A percentile compares a stretch with the other conserved stretches of the same genome.
These are phyloP conservation scores for Thraustotheca clavata DNA, from an alignment of 352 stramenopile species.

Conservation along the genomic window DNA sequence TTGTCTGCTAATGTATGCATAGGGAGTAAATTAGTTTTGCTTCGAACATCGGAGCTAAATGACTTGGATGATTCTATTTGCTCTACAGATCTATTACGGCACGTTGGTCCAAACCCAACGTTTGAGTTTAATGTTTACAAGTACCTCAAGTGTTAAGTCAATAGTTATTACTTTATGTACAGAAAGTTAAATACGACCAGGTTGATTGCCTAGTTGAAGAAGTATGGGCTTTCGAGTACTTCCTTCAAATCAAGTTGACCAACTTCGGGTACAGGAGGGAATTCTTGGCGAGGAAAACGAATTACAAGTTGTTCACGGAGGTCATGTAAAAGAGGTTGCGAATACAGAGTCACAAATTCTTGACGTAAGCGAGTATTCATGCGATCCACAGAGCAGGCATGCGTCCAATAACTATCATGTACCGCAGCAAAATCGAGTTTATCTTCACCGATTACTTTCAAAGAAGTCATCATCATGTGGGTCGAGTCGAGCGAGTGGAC, in stretches of 20 bases:
- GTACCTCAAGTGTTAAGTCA: neutral
- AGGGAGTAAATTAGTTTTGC: conserved; percentile 17
- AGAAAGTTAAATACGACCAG: neutral
- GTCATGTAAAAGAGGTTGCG: conserved; percentile 93
- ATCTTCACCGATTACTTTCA: conserved; percentile 89
- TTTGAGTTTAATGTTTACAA: conserved; percentile 8
- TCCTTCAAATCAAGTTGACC: conserved; percentile 92
- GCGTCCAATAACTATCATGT: conserved; percentile 99
- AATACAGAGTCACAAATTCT: conserved; percentile 98
- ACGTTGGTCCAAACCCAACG: neutral
- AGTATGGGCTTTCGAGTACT: conserved; percentile 95
- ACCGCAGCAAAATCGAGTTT: conserved; percentile 95
- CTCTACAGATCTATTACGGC: neutral
- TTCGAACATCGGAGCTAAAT: conserved; percentile 2
- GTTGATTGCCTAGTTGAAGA: conserved; percentile 93
- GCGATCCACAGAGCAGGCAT: conserved; percentile 90
- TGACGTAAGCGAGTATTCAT: conserved; percentile 92
- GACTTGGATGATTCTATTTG: neutral
- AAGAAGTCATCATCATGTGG: conserved; percentile 98
- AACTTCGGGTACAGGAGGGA: conserved; percentile 89
- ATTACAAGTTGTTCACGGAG: conserved; percentile 88
- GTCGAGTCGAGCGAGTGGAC: conserved; percentile 99
- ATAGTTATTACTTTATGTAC: neutral
- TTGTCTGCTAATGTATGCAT: neutral
- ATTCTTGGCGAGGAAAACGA: conserved; percentile 92